Conservation (phyloP, 805 yeast species). For the Suhomyces sp. region DNA sequence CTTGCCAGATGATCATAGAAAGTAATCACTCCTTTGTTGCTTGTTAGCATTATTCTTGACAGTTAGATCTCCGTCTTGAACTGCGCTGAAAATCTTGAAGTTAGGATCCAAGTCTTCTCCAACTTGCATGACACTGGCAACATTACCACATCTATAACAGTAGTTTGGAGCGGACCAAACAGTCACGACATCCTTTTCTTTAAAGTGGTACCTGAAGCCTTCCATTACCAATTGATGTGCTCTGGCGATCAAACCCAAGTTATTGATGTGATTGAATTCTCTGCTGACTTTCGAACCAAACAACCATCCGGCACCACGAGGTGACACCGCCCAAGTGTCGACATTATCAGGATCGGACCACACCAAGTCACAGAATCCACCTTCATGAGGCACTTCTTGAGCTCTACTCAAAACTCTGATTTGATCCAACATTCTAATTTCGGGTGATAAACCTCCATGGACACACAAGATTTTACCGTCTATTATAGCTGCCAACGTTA, state of each 20-base stretch:
- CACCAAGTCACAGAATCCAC: conserved; percentile 94
- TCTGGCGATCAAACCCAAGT: conserved; percentile 82
- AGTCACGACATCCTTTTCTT: conserved; percentile 93
- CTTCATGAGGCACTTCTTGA: conserved; percentile 98
- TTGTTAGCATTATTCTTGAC: conserved; percentile 37
- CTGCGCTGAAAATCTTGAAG: conserved; percentile 93
- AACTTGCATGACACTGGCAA: conserved; percentile 96
- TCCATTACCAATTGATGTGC: conserved; percentile 99
- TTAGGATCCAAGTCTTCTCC: conserved; percentile 83
- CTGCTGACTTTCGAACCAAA: conserved; percentile 92
- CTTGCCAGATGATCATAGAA: conserved; percentile 22
- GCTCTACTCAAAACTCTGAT: conserved; percentile 92
- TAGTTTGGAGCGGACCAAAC: conserved; percentile 98
- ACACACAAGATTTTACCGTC: conserved; percentile 94
- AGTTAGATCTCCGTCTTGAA: conserved; percentile 69
- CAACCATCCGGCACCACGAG: conserved; percentile 98
- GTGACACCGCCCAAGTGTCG: conserved; percentile 97
- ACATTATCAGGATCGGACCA: conserved; percentile 99
- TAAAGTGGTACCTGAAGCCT: conserved; percentile 94
- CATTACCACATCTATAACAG: conserved; percentile 97
- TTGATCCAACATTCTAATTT: conserved; percentile 95
- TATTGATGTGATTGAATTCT: conserved; percentile 94
- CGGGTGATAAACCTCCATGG: conserved; percentile 97
- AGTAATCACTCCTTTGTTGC: conserved; percentile 46
- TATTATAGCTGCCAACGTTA: conserved; percentile 91